A percentile compares a stretch with the other conserved stretches of the same genome.
phyloP scores from a whole-genome alignment of 179 eudicot species.

The Beta lomatogona region DNA sequence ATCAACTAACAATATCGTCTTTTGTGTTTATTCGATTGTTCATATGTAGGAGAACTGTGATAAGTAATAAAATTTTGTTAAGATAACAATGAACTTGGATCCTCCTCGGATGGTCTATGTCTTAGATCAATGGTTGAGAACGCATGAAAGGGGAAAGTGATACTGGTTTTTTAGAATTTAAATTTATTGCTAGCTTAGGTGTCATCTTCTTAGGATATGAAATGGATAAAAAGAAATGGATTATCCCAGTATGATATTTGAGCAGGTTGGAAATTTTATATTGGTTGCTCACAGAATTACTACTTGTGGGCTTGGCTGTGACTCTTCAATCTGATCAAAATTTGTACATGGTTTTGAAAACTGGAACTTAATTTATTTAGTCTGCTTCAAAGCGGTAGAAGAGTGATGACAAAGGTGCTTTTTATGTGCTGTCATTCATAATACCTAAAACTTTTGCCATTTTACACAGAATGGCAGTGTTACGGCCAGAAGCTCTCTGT shows the following conservation, averaged over 20 bases:
- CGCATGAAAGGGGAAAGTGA: neutral
- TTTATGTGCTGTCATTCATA: neutral
- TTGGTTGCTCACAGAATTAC: too few relatives aligned
- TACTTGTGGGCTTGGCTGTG: too few relatives aligned
- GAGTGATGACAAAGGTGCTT: too few relatives aligned
- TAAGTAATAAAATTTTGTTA: neutral
- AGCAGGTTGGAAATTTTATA: too few relatives aligned
- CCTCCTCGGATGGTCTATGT: neutral
- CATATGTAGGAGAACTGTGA: neutral
- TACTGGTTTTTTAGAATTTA: neutral
- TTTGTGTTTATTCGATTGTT: too few relatives aligned
- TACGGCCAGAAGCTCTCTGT: conserved; percentile 34
- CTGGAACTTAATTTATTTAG: neutral
- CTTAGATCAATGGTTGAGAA: too few relatives aligned
- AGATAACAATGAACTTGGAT: neutral
- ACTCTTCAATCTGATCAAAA: too few relatives aligned
- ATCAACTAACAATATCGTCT: too few relatives aligned
- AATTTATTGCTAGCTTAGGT: neutral
- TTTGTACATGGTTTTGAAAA: neutral
- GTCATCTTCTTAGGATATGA: too few relatives aligned
- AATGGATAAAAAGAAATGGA: too few relatives aligned
- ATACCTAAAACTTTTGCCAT: neutral
- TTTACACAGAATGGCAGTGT: conserved; percentile 33
- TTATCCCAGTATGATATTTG: too few relatives aligned
- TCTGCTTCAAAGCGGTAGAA: neutral